Evolutionary conservation across 176 grass and related monocot species (phyloP).

Genomic region (Aegilops longissima): DNA sequence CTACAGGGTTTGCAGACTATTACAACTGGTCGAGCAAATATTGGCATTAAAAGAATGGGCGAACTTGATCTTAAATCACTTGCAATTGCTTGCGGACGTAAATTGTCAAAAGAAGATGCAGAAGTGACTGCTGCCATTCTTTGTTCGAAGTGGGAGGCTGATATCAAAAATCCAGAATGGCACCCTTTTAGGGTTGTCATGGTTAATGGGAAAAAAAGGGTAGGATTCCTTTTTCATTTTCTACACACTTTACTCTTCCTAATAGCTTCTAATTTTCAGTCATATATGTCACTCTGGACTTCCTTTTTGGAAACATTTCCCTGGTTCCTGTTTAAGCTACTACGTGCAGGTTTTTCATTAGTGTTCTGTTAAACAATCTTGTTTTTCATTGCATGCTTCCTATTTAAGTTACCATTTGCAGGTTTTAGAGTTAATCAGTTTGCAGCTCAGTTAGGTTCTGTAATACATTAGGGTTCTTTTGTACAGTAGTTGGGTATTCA

Average conservation of each 20-base stretch:
- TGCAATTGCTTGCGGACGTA: slow-evolving; percentile 32
- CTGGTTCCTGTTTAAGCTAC: neutral
- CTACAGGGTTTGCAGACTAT: slow-evolving; percentile 8
- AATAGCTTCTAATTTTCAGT: neutral
- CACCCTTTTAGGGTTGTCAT: slow-evolving; percentile 54
- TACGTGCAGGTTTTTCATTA: neutral
- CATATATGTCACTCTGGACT: neutral
- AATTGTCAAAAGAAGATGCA: slow-evolving; percentile 39
- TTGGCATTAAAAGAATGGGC: slow-evolving; percentile 57
- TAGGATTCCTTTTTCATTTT: slow-evolving; percentile 2
- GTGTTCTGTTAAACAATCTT: neutral
- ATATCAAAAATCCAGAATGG: slow-evolving; percentile 49
- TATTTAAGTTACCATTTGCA: slow-evolving; percentile 8
- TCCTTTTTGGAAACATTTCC: neutral
- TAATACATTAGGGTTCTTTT: neutral
- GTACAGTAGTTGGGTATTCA: neutral
- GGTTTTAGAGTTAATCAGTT: slow-evolving; percentile 8
- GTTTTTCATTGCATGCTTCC: neutral
- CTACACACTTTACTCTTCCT: neutral
- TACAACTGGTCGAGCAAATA: slow-evolving; percentile 21
- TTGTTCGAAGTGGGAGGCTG: slow-evolving; percentile 56
- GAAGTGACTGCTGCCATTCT: slow-evolving; percentile 25
- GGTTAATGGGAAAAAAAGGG: slow-evolving; percentile 34
- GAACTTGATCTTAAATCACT: slow-evolving; percentile 55
- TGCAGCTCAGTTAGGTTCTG: neutral